Percentiles rank a stretch among this genome's conserved stretches.
phyloP scores from a whole-genome alignment of 169 alveolate species.

The Theileria orientalis region DNA sequence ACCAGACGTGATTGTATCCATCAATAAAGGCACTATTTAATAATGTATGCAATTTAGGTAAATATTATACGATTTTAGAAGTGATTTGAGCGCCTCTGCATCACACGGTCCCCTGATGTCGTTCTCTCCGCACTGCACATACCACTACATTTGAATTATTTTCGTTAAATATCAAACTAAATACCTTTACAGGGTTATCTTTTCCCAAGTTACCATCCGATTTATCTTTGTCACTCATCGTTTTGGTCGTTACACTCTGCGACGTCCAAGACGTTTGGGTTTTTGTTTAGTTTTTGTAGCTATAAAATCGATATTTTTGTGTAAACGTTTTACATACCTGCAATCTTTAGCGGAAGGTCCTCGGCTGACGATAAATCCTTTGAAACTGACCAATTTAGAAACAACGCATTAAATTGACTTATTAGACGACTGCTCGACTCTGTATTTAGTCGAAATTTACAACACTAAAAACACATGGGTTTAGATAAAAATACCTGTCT shows the following conservation, averaged over 20 bases:
- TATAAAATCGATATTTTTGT: background rate
- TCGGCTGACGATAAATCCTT: constrained; percentile 27
- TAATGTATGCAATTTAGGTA: background rate
- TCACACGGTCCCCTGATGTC: constrained; percentile 65
- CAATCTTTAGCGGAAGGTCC: constrained; percentile 41
- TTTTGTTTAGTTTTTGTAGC: constrained; percentile 4
- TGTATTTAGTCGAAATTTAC: constrained; percentile 35
- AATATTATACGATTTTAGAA: constrained; percentile 45
- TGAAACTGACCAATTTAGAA: constrained; percentile 53
- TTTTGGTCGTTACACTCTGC: constrained; percentile 3
- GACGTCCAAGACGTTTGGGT: constrained; percentile 12
- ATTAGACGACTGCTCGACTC: constrained; percentile 22
- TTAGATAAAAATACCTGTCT: constrained; percentile 15
- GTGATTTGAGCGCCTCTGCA: constrained; percentile 36
- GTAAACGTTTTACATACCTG: constrained; percentile 14
- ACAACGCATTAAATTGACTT: constrained; percentile 43
- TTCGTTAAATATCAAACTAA: background rate
- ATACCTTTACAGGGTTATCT: background rate
- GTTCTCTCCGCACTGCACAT: constrained; percentile 46
- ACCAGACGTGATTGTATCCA: constrained; percentile 44
- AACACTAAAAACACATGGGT: constrained; percentile 29
- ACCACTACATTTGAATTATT: constrained; percentile 43
- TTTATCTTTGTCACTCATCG: background rate
- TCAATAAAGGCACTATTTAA: constrained; percentile 39
- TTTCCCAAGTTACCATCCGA: background rate